Conservation (phyloP, 768 basidiomycete genomes). For the Termitomyces sp. region DNA sequence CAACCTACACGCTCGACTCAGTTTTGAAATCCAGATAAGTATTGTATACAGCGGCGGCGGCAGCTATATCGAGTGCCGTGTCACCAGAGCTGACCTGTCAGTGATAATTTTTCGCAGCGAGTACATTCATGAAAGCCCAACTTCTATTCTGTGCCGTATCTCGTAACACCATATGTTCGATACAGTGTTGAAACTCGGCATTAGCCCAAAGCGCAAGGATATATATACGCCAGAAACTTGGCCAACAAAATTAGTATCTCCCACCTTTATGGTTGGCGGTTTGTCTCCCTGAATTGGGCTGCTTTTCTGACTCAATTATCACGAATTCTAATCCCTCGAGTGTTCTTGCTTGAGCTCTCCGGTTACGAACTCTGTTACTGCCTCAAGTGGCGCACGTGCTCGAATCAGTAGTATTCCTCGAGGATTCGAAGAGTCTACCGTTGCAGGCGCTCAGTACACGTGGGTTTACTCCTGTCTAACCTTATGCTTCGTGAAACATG, state of each 20-base stretch:
- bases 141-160: not conserved
- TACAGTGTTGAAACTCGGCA: not conserved
- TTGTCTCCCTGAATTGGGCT: constrained; percentile 22
- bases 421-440: not conserved
- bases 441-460: not conserved
- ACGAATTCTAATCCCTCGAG: not conserved
- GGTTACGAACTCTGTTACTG: not conserved
- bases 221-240: not conserved
- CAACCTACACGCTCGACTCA: too few relatives aligned
- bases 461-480: not conserved
- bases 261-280: constrained; percentile 14
- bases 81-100: not conserved
- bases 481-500: constrained; percentile 3
- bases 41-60: too few relatives aligned
- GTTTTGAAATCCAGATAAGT: too few relatives aligned
- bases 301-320: not conserved
- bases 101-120: too few relatives aligned
- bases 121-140: not conserved
- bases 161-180: not conserved
- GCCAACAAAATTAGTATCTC: not conserved
- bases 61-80: too few relatives aligned
- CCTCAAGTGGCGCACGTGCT: not conserved
- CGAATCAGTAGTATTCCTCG: not conserved
- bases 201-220: not conserved
- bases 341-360: not conserved